A percentile compares a stretch with the other conserved stretches of the same genome.
These are phyloP conservation scores for Streptanthus diversifolius DNA, from an alignment of 345 rosid species.

Conservation along the genomic window DNA sequence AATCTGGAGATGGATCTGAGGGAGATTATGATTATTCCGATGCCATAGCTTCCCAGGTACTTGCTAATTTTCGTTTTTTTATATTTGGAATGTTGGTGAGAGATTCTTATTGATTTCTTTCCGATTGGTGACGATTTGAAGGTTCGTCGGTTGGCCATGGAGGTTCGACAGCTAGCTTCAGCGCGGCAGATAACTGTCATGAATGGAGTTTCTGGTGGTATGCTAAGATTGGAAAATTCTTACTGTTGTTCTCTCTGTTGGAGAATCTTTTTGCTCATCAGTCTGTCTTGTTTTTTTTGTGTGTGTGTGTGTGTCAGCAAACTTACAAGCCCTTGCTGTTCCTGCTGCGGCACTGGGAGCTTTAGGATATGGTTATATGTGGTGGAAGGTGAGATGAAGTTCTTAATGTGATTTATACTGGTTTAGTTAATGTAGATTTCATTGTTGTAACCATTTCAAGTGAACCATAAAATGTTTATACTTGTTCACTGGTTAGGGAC, in stretches of 20 bases:
- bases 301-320: slow-evolving; percentile 8
- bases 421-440: neutral
- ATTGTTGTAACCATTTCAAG: neutral
- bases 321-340: slow-evolving; percentile 44
- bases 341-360: slow-evolving; percentile 88
- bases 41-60: slow-evolving; percentile 70
- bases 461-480: neutral
- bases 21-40: slow-evolving; percentile 56
- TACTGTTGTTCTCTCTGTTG: too few species aligned
- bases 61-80: neutral
- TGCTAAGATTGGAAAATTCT: too few species aligned
- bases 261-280: neutral
- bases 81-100: neutral
- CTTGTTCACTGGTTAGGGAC: slow-evolving; percentile 49
- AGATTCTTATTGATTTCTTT: neutral
- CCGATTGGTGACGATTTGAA: slow-evolving; percentile 15
- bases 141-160: slow-evolving; percentile 67
- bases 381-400: slow-evolving; percentile 82
- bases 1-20: slow-evolving; percentile 53
- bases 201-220: slow-evolving; percentile 67
- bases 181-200: slow-evolving; percentile 63
- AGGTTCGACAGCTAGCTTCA: slow-evolving; percentile 68
- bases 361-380: slow-evolving; percentile 96
- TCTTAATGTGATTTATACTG: neutral
- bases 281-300: neutral